phyloP scores from a whole-genome alignment of 2,329 filamentous ascomycete genomes.

The Cordyceps farinosa region DNA sequence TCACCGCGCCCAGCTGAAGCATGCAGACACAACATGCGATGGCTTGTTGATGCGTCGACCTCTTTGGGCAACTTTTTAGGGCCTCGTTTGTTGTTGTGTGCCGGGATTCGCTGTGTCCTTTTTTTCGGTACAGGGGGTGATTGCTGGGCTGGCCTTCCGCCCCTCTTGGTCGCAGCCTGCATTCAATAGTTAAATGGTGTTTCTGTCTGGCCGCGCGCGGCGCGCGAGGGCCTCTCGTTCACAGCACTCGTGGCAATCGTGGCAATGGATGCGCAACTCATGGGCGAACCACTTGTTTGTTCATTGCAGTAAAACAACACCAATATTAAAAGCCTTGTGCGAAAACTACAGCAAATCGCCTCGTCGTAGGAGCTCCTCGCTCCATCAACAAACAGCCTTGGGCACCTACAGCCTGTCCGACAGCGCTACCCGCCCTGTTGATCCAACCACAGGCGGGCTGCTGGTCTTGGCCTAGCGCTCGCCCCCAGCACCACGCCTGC shows the following conservation, averaged over 20 bases:
- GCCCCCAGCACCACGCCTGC: not conserved
- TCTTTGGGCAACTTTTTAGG: constrained; percentile 10
- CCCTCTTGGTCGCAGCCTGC: not conserved
- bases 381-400: not conserved
- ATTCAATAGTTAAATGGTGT: not conserved
- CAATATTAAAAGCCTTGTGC: too few relatives aligned
- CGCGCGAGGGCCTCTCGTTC: not conserved
- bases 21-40: not conserved
- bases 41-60: not conserved
- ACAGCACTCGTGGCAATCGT: not conserved
- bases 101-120: not conserved
- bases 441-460: not conserved
- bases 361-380: not conserved
- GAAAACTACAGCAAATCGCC: too few relatives aligned
- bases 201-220: not conserved
- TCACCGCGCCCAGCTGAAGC: not conserved
- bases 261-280: not conserved
- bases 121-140: not conserved
- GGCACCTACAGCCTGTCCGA: not conserved
- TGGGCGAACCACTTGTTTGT: too few relatives aligned
- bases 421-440: not conserved
- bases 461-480: not conserved
- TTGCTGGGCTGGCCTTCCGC: too few relatives aligned
- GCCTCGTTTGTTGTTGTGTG: not conserved
- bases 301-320: too few relatives aligned